A percentile compares a stretch with the other conserved stretches of the same genome.
phyloP scores from a whole-genome alignment of 116 monocot genomes.

The Zostera marina region DNA sequence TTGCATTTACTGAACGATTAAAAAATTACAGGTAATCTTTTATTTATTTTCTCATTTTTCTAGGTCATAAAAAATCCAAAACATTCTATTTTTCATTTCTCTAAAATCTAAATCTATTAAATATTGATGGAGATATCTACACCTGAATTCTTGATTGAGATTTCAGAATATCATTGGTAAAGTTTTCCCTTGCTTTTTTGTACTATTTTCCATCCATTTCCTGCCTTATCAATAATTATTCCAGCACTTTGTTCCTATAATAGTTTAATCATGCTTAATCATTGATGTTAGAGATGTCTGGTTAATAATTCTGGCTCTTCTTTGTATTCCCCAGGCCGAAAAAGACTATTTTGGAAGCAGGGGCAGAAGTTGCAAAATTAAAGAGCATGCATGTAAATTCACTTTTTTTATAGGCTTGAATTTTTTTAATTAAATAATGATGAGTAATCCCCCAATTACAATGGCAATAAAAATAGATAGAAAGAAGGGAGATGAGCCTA shows the following conservation, averaged over 20 bases:
- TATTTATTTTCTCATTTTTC: neutral
- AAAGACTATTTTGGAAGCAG: slow-evolving; percentile 89
- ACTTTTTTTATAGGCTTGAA: neutral
- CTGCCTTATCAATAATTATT: neutral
- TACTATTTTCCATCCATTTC: neutral
- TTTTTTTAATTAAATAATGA: too few species aligned
- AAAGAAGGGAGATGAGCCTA: too few species aligned
- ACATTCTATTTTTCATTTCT: too few species aligned
- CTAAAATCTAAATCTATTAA: too few species aligned
- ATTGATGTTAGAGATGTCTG: neutral
- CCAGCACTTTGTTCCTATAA: neutral
- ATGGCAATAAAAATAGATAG: too few species aligned
- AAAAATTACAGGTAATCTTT: slow-evolving; percentile 52
- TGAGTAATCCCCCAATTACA: too few species aligned
- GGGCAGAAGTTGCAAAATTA: slow-evolving; percentile 60
- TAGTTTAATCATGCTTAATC: neutral
- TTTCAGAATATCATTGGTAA: too few species aligned
- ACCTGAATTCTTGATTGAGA: too few species aligned
- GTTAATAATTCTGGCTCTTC: neutral
- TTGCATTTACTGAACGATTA: slow-evolving; percentile 80
- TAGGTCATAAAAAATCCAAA: too few species aligned
- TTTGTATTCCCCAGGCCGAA: slow-evolving; percentile 45
- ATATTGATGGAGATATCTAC: too few species aligned
- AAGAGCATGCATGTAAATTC: slow-evolving; percentile 47
- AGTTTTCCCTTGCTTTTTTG: too few species aligned